Evolutionary conservation across 768 basidiomycete species (phyloP).

Genomic region (Podaxis rugospora): DNA sequence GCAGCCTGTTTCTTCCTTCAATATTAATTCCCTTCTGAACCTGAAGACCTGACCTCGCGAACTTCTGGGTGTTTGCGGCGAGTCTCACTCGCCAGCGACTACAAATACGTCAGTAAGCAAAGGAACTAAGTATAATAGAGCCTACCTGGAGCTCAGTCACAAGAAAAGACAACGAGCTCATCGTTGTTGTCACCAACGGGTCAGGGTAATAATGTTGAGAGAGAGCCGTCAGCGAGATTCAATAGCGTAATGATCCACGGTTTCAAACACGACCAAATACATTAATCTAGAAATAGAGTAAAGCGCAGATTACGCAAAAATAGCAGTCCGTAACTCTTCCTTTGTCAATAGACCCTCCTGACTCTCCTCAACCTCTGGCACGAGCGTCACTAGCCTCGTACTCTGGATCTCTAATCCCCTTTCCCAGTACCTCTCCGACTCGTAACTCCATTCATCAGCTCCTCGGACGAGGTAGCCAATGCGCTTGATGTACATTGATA

Average conservation of each 20-base stretch:
- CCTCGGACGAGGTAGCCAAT: constrained; percentile 13
- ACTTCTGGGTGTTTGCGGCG: constrained; percentile 89
- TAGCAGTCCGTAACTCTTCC: background rate
- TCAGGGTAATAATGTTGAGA: constrained; percentile 1
- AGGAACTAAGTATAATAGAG: background rate
- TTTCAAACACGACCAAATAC: constrained; percentile 8
- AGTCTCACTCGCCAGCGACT: constrained; percentile 88
- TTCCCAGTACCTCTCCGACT: constrained; percentile 14
- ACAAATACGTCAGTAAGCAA: background rate
- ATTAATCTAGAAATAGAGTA: background rate
- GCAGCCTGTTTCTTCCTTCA: constrained; percentile 51
- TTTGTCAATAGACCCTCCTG: constrained; percentile 4
- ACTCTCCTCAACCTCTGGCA: constrained; percentile 8
- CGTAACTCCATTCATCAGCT: constrained; percentile 12
- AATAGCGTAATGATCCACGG: background rate
- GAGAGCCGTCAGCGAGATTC: background rate
- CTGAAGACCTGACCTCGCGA: constrained; percentile 59
- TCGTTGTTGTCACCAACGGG: constrained; percentile 18
- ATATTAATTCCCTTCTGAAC: constrained; percentile 14
- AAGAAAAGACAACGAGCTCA: constrained; percentile 68
- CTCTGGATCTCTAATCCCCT: constrained; percentile 16
- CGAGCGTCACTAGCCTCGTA: constrained; percentile 17
- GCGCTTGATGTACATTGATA: constrained; percentile 14
- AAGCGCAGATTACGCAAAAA: background rate
- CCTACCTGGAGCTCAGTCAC: constrained; percentile 65